These are phyloP conservation scores for Cladobotryum mycophilum DNA, from an alignment of 2,329 filamentous ascomycete species.

Conservation along the genomic window DNA sequence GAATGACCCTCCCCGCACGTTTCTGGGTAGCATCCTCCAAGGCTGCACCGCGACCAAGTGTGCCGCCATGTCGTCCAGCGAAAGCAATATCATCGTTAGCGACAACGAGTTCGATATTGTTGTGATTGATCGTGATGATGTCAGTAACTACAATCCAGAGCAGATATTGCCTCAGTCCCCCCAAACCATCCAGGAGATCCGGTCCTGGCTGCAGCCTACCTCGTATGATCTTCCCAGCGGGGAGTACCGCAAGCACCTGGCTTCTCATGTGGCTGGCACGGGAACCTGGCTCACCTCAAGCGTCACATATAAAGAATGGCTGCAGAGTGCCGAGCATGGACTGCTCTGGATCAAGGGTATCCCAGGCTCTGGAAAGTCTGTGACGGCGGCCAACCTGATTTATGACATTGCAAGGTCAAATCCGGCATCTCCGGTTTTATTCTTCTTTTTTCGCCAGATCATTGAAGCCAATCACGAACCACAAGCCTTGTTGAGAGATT, in stretches of 20 bases:
- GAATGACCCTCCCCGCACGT: too few species aligned
- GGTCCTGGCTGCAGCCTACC: conserved; percentile 26
- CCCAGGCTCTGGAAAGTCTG: conserved; percentile 34
- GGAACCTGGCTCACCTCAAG: conserved; percentile 16
- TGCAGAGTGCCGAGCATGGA: conserved; percentile 8
- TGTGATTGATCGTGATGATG: conserved; percentile 1
- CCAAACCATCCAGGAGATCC: conserved; percentile 15
- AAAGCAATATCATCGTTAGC: neutral
- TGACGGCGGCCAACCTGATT: conserved; percentile 25
- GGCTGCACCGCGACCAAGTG: too few species aligned
- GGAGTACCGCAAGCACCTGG: conserved; percentile 22
- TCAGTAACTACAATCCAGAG: conserved; percentile 7
- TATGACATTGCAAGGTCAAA: conserved; percentile 12
- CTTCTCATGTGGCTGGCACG: conserved; percentile 17
- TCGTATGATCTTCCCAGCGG: conserved; percentile 19
- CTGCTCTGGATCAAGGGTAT: conserved; percentile 30
- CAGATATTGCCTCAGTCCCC: conserved; percentile 11
- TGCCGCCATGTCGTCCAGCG: too few species aligned
- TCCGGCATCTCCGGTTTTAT: conserved; percentile 22
- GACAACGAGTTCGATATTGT: conserved; percentile 1
- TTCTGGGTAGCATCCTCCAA: too few species aligned
- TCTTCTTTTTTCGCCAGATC: conserved; percentile 36
- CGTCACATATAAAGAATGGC: conserved; percentile 15
- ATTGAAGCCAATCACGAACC: conserved; percentile 29
- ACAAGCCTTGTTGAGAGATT: conserved; percentile 26